phyloP scores from a whole-genome alignment of 768 basidiomycete genomes.

The Coprinopsis marcescibilis region DNA sequence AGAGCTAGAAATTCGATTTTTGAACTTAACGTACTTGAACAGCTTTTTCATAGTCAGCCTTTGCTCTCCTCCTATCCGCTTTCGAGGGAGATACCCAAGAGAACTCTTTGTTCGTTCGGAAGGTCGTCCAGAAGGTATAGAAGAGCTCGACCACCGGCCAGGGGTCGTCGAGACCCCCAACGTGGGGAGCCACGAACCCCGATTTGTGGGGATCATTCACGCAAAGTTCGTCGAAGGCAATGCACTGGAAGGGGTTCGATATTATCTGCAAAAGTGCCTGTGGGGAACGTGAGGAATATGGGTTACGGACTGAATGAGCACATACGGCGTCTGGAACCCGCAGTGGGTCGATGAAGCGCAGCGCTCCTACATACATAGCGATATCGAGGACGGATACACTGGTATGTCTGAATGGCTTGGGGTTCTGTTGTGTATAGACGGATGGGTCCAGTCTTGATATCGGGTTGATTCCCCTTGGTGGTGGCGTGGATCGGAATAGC shows the following conservation, averaged over 20 bases:
- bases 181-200: conserved; percentile 9
- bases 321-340: not conserved
- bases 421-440: no score
- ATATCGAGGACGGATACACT: no score
- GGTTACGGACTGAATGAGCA: not conserved
- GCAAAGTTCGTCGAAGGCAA: conserved; percentile 23
- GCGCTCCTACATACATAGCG: no score
- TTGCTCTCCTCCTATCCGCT: not conserved
- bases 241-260: conserved; percentile 19
- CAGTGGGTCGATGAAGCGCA: no score
- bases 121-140: conserved; percentile 19
- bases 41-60: no score
- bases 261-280: not conserved
- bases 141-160: conserved; percentile 21
- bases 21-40: no score
- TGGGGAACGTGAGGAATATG: not conserved
- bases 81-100: conserved; percentile 18
- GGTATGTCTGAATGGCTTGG: no score
- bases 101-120: conserved; percentile 20
- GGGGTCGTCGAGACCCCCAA: conserved; percentile 15
- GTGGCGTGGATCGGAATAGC: no score
- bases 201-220: conserved; percentile 15
- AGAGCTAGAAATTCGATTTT: no score
- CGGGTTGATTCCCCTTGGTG: no score
- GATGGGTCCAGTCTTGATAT: no score